Percentiles rank a stretch among this genome's conserved stretches.
These are phyloP conservation scores for Lichina pygmaea DNA, from an alignment of 495 filamentous ascomycete genomes.

Conservation along the genomic window DNA sequence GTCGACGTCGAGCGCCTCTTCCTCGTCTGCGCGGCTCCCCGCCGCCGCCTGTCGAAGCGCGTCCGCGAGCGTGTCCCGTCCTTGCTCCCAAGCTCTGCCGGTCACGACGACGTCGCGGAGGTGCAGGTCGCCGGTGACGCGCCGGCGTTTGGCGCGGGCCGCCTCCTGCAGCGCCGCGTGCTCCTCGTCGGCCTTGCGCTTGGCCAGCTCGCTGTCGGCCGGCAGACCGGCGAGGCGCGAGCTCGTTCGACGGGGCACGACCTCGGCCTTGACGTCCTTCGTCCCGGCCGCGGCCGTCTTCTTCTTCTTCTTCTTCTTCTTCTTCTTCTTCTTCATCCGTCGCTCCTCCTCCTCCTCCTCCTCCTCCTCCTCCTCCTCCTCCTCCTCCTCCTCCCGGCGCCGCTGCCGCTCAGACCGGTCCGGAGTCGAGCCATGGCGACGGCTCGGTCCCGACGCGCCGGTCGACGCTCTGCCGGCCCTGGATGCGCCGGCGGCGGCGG, in stretches of 20 bases:
- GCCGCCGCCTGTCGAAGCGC: conserved; percentile 1
- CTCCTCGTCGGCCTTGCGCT: conserved; percentile 58
- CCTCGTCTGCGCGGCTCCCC: too few species aligned
- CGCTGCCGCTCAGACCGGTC: too few species aligned
- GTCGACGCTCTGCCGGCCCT: conserved; percentile 5
- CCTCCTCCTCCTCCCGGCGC: neutral
- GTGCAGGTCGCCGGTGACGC: conserved; percentile 42
- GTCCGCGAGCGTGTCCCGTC: too few species aligned
- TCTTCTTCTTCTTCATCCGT: conserved; percentile 4
- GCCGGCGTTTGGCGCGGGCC: conserved; percentile 39
- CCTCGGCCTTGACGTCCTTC: conserved; percentile 19
- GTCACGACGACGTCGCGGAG: conserved; percentile 56
- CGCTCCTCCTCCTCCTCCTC: neutral
- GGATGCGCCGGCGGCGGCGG: conserved; percentile 8
- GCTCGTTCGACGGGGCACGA: conserved; percentile 30
- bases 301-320: conserved; percentile 15
- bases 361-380: neutral
- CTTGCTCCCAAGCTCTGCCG: conserved; percentile 31
- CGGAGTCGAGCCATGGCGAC: too few species aligned
- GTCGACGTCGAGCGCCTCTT: too few species aligned
- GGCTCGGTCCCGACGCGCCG: neutral
- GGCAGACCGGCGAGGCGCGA: conserved; percentile 37
- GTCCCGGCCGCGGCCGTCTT: conserved; percentile 20
- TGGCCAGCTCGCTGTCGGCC: conserved; percentile 45
- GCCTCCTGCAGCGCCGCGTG: conserved; percentile 29